Evolutionary conservation across 805 yeast genomes (phyloP).

Genomic region (Yarrowia porcina): DNA sequence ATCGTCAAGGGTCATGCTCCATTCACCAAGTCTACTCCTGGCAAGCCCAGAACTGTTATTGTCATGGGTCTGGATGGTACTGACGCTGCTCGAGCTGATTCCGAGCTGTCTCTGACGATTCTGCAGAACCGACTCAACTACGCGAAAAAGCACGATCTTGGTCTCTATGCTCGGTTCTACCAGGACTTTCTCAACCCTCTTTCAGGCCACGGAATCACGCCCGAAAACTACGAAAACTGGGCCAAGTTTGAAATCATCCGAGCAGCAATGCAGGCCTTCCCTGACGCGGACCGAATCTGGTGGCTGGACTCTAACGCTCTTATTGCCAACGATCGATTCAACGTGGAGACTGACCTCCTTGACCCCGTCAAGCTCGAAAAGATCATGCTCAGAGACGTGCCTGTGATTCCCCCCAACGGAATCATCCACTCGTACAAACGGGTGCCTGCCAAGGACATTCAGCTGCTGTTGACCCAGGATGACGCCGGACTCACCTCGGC

Average conservation of each 20-base stretch:
- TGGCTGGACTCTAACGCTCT: conserved; percentile 69
- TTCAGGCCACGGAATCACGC: conserved; percentile 27
- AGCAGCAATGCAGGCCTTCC: conserved; percentile 93
- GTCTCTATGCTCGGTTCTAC: conserved; percentile 77
- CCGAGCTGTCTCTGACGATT: conserved; percentile 1
- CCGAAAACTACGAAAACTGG: conserved; percentile 46
- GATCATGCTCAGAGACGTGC: conserved; percentile 63
- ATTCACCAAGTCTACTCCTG: conserved; percentile 9
- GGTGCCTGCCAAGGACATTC: conserved; percentile 52
- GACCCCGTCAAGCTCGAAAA: conserved; percentile 59
- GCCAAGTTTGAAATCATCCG: conserved; percentile 60
- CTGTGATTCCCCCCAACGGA: conserved; percentile 50
- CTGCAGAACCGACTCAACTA: conserved; percentile 72
- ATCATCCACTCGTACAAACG: conserved; percentile 56
- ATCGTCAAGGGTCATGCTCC: conserved; percentile 24
- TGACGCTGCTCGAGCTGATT: conserved; percentile 23
- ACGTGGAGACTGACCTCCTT: conserved; percentile 58
- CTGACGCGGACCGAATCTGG: conserved; percentile 88
- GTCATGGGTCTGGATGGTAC: conserved; percentile 15
- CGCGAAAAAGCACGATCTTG: conserved; percentile 77
- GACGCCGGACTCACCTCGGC: conserved; percentile 59
- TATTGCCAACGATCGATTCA: conserved; percentile 66
- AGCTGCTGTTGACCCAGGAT: conserved; percentile 68
- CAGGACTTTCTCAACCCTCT: conserved; percentile 59
- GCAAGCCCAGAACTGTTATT: conserved; percentile 21